Conservation (phyloP, 2,329 filamentous ascomycete species). For the Pseudogymnoascus verrucosus region DNA sequence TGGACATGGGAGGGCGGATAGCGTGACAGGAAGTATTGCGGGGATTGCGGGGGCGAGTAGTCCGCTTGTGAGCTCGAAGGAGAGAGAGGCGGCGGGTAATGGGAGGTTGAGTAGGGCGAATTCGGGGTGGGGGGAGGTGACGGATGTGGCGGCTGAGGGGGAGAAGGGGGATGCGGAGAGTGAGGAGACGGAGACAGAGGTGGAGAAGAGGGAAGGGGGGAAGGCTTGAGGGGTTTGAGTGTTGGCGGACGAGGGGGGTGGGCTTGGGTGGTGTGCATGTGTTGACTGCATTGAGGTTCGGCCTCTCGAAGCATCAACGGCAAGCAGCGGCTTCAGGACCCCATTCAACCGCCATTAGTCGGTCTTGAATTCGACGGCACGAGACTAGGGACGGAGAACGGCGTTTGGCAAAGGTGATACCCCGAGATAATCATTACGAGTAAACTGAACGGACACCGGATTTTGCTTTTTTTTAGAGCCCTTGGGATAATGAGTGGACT, state of each 20-base stretch:
- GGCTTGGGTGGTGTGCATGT: not conserved
- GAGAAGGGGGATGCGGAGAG: conserved; percentile 12
- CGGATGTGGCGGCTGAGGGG: conserved; percentile 9
- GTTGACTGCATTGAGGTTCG: not conserved
- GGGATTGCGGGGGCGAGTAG: conserved; percentile 44
- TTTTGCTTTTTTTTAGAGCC: conserved; percentile 7
- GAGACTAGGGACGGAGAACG: conserved; percentile 1
- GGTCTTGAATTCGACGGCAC: not conserved
- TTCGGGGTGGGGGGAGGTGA: conserved; percentile 8
- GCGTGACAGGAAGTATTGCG: conserved; percentile 68
- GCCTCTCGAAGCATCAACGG: not conserved
- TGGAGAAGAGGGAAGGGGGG: not conserved
- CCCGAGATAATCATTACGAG: conserved; percentile 7
- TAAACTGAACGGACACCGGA: conserved; percentile 3
- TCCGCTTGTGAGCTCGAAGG: conserved; percentile 47
- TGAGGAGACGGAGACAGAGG: conserved; percentile 8
- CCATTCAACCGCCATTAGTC: not conserved
- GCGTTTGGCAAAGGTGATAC: conserved; percentile 7
- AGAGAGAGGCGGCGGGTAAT: conserved; percentile 11
- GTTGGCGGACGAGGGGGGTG: not conserved
- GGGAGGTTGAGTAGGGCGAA: conserved; percentile 11
- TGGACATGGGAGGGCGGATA: conserved; percentile 74
- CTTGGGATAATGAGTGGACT: not conserved
- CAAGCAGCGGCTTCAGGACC: not conserved
- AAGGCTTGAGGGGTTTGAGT: not conserved